Evolutionary conservation across 140 eudicot genomes (phyloP), one percentile per base, ranked within the genome.

Genomic region (Anethum foeniculum): DNA sequence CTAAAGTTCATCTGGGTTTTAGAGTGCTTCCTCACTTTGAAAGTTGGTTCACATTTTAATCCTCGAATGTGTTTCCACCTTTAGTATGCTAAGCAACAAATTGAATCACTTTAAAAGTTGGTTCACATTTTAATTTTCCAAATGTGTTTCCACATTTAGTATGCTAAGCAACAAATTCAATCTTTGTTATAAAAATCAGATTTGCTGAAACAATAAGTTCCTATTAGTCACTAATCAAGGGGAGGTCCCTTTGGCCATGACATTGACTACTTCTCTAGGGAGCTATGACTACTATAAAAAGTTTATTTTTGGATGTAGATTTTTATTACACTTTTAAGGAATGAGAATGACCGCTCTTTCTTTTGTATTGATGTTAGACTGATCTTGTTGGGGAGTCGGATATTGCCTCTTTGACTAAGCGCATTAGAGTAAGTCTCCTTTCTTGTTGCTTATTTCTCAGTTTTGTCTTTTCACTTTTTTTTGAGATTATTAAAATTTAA

Each of bases 341-440:
- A 46, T 76, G 58, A 79, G 64, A 43, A 46, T 76, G 58, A 79
- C 81, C 84, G 68, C 56, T 7, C 36, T 58, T 79, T 75, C 75
- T 81, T 34, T 34, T 49, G 76, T 81, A 72, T 85, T 87, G 80
- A 77, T 85, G 68, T 34, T 85, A 92, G 99, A 95, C 97, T 47
- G 99, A 95, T 89, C 99, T 95, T 85, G 97, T 95, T 76, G 86
- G 93, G 75, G 90, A 81, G 73, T 83, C 86, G n/a, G 92, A 89
- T 27, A 80, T 95, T 83, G 83, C 88, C 84, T 85, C 97, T 62
- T 54, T 95, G 80, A 47, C 89, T 88, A 93, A 92, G 83, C 86
- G 97, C 77, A 89, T 95, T 85, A 90, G 85, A 96, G 99, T 95
- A 51, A 38, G 82, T 86, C 39, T 76, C 46, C 71, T 81, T 49